Percentiles rank a stretch among this genome's conserved stretches.
phyloP scores from a whole-genome alignment of 129 eudicot species.

The Daucus carota region DNA sequence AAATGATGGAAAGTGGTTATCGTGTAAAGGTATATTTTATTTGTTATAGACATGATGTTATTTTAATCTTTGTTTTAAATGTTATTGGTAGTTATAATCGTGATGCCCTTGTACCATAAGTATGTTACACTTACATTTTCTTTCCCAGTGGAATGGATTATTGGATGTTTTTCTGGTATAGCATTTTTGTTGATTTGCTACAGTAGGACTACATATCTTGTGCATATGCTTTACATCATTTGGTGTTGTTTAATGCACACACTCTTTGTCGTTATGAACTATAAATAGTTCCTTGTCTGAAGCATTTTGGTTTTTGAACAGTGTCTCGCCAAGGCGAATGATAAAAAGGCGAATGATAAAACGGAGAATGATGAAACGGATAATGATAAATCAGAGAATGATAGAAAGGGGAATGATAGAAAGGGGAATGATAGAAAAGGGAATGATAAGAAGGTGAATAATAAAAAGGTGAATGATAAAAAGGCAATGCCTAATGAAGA shows the following conservation, averaged over 20 bases:
- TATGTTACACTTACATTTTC: not conserved
- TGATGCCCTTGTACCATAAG: conserved; percentile 3
- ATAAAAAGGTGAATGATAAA: not conserved
- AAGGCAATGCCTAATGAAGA: conserved; percentile 23
- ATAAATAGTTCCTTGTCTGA: conserved; percentile 1
- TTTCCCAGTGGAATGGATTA: not conserved
- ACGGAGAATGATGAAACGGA: conserved; percentile 14
- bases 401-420: not conserved
- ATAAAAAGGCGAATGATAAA: not conserved
- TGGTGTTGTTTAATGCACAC: not conserved
- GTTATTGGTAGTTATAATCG: not conserved
- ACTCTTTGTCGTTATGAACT: not conserved
- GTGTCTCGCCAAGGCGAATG: conserved; percentile 39
- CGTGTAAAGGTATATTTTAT: conserved; percentile 60
- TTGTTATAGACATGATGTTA: not conserved
- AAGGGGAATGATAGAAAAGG: not conserved
- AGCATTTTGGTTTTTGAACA: conserved; percentile 21
- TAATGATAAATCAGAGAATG: not conserved
- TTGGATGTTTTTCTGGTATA: not conserved
- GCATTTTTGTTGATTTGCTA: not conserved
- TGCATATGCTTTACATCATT: not conserved
- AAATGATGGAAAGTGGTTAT: conserved; percentile 70
- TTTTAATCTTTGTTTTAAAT: not conserved
- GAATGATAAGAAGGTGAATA: not conserved
- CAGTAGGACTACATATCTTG: not conserved